Base-by-base conservation (phyloP, 2,329 filamentous ascomycete species). In the Colletotrichum graminicola region DNA sequence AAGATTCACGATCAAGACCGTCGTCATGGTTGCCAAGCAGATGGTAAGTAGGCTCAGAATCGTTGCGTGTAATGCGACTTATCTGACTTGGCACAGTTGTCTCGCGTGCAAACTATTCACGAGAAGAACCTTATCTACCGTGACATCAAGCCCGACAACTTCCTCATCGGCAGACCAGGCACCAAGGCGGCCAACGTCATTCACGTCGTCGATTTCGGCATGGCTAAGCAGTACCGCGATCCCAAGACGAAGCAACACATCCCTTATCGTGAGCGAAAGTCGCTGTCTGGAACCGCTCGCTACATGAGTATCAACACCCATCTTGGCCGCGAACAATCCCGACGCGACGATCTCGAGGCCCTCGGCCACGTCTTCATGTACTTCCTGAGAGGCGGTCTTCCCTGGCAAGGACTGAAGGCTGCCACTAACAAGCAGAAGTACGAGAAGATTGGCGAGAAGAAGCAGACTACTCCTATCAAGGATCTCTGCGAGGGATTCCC, bases 251-350 rank as follows among this genome's bases (percentile, higher is more conserved):
- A 98, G 84, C 96, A 98, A 82, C 96, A 99, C 84, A 98, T 98
- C 76, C 95, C 96, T 16, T 98, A 98, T 82, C 90, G 96, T 78
- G 96, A 98, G 85, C 91, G 96, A 78, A 99, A 99, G 84, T 97
- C 95, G 6, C 86, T 99, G 72, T 98, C 95, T 5, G 96, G 96
- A 74, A 99, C 96, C 69, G 96, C 96, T 74, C 90, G 96, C 80
- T 99, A 99, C 84, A 98, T 98, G 96, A 97, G 94, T 85, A 98
- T 99, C 89, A 99, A 99, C 84, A 99, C 96, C 67, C 96, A 99
- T 87, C 84, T 98, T 75, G 96, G 96, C 65, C 91, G 96, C 72
- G 96, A 99, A 81, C 96, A 99, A 82, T 98, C 95, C 69, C 91
- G 96, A 80, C 89, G 96, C 83, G 96, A 99, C 81, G 96, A 99